Conservation (phyloP, 352 stramenopile genomes). For the Globisporangium parvum region DNA sequence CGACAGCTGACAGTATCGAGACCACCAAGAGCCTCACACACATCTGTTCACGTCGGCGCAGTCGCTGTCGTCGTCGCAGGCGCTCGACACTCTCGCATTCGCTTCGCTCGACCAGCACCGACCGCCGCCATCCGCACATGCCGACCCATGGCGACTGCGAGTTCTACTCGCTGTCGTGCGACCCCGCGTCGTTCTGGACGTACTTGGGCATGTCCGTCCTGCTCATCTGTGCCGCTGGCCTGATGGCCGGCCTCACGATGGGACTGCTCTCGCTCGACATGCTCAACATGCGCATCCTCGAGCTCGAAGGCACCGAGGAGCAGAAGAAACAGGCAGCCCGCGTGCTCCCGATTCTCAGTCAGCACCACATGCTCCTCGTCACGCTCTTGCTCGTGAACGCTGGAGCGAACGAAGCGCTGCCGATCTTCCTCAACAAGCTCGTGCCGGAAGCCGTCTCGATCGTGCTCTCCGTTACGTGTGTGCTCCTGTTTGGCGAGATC, state of each 20-base stretch:
- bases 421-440: slow-evolving; percentile 91
- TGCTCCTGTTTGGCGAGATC: slow-evolving; percentile 96
- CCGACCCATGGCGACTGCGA: slow-evolving; percentile 27
- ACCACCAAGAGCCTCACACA: too few relatives aligned
- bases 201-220: slow-evolving; percentile 37
- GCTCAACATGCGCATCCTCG: slow-evolving; percentile 74
- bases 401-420: slow-evolving; percentile 90
- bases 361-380: slow-evolving; percentile 93
- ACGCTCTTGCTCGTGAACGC: slow-evolving; percentile 93
- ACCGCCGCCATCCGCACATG: slow-evolving; percentile 5
- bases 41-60: too few relatives aligned
- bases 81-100: too few relatives aligned
- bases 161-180: slow-evolving; percentile 59
- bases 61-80: too few relatives aligned
- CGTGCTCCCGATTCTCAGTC: slow-evolving; percentile 85
- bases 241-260: slow-evolving; percentile 80
- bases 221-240: slow-evolving; percentile 45
- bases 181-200: slow-evolving; percentile 56
- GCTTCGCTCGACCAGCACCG: not conserved
- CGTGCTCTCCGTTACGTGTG: slow-evolving; percentile 90
- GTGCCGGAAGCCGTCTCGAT: slow-evolving; percentile 83
- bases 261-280: slow-evolving; percentile 71
- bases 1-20: too few relatives aligned
- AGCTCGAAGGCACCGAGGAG: slow-evolving; percentile 57
- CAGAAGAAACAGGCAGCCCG: slow-evolving; percentile 72